phyloP scores from a whole-genome alignment of 2,329 filamentous ascomycete species.

The Pleomassaria siparia region DNA sequence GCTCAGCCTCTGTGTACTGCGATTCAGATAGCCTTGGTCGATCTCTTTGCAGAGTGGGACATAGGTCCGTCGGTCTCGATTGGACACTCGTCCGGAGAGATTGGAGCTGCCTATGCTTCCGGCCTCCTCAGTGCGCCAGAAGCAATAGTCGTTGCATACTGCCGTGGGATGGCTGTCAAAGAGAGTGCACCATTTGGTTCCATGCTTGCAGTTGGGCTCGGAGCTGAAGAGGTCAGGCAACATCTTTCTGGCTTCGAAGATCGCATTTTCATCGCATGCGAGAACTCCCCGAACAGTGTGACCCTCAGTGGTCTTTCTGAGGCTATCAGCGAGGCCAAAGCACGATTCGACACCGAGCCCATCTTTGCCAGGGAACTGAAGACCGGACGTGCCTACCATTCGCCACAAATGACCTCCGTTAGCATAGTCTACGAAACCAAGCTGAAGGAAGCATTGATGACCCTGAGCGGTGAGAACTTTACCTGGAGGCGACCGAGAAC shows the following conservation, averaged over 20 bases:
- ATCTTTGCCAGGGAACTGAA: conserved; percentile 13
- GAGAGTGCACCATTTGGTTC: conserved; percentile 20
- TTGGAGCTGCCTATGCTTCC: conserved; percentile 30
- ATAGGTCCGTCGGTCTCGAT: conserved; percentile 17
- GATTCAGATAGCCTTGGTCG: conserved; percentile 21
- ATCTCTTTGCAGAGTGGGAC: conserved; percentile 12
- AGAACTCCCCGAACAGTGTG: conserved; percentile 19
- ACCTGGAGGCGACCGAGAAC: conserved; percentile 37
- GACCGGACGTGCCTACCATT: conserved; percentile 21
- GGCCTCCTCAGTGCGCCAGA: conserved; percentile 7
- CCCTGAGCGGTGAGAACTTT: conserved; percentile 13
- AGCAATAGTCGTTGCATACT: conserved; percentile 14
- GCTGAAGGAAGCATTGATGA: no score
- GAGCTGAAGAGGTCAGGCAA: conserved; percentile 8
- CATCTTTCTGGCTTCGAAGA: conserved; percentile 31
- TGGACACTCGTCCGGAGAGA: conserved; percentile 38
- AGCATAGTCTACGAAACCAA: no score
- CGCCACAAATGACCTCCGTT: conserved; percentile 22
- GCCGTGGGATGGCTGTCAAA: conserved; percentile 10
- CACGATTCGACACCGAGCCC: conserved; percentile 20
- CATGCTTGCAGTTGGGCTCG: conserved; percentile 35
- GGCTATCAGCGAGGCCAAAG: conserved; percentile 9
- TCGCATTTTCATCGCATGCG: conserved; percentile 21
- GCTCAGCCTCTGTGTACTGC: conserved; percentile 20
- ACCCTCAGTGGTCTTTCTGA: conserved; percentile 21